A percentile compares a stretch with the other conserved stretches of the same genome.
Evolutionary conservation across 805 yeast genomes (phyloP).

Genomic region (Saitoella complicata): DNA sequence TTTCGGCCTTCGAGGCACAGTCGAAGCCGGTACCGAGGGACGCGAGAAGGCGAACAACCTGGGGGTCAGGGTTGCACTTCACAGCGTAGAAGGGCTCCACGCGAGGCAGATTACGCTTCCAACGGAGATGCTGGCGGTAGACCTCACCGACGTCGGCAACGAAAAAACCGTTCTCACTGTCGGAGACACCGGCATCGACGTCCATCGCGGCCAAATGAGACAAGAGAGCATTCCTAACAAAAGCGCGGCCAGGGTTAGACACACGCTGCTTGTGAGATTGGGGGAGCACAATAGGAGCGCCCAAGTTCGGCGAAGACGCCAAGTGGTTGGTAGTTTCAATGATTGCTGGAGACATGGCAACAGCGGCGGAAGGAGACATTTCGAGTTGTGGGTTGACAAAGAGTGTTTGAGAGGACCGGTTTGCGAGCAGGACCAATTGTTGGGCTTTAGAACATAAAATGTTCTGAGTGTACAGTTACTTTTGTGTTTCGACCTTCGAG

Average conservation of each 20-base stretch:
- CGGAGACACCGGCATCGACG: conserved; percentile 46
- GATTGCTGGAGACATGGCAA: too few species aligned
- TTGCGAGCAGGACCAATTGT: too few species aligned
- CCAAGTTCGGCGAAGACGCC: neutral
- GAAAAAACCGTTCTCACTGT: conserved; percentile 73
- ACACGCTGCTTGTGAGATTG: neutral
- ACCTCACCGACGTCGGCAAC: conserved; percentile 74
- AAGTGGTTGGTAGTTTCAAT: too few species aligned
- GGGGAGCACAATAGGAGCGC: neutral
- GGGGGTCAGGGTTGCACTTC: conserved; percentile 69
- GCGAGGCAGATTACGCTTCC: conserved; percentile 52
- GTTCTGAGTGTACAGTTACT: too few species aligned
- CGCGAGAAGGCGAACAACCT: conserved; percentile 41
- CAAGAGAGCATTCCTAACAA: conserved; percentile 13
- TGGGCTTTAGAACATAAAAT: too few species aligned
- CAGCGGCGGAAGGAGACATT: too few species aligned
- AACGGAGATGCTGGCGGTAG: conserved; percentile 39
- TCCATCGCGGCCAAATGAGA: conserved; percentile 24
- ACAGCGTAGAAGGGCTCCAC: conserved; percentile 87
- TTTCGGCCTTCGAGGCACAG: conserved; percentile 83
- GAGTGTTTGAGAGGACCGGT: too few species aligned
- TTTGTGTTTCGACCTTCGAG: too few species aligned
- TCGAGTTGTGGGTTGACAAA: too few species aligned
- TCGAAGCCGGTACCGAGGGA: conserved; percentile 64
- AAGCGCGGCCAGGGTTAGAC: conserved; percentile 7